A percentile compares a stretch with the other conserved stretches of the same genome.
These are phyloP conservation scores for Podila horticola DNA, from an alignment of 192 early-diverging fungal species.

Conservation along the genomic window DNA sequence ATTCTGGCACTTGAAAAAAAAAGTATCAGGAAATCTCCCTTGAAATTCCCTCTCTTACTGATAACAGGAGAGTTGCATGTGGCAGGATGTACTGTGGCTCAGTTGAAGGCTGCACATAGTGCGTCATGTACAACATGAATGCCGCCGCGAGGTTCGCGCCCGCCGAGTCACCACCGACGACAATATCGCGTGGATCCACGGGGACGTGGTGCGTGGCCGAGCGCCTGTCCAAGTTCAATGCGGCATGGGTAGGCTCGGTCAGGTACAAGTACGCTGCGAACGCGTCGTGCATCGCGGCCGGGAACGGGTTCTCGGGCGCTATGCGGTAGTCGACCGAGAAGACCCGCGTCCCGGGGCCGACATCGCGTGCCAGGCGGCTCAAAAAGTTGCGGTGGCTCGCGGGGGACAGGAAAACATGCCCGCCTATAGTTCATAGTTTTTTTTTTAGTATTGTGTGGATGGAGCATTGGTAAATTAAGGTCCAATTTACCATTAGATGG, in stretches of 20 bases:
- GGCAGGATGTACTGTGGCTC: constrained; percentile 32
- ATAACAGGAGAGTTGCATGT: constrained; percentile 22
- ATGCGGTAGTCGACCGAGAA: constrained; percentile 79
- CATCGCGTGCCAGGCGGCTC: constrained; percentile 11
- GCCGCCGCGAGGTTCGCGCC: constrained; percentile 71
- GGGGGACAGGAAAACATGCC: constrained; percentile 29
- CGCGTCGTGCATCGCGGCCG: constrained; percentile 85
- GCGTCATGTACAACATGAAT: constrained; percentile 30
- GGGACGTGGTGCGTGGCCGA: constrained; percentile 20
- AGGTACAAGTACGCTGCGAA: constrained; percentile 79
- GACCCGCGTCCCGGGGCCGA: constrained; percentile 34
- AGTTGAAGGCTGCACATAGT: constrained; percentile 35
- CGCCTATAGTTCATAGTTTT: background rate
- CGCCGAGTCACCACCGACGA: constrained; percentile 76
- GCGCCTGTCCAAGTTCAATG: constrained; percentile 40
- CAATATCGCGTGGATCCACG: constrained; percentile 63
- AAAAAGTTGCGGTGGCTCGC: constrained; percentile 23
- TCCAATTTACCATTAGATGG: no score
- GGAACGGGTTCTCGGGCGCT: constrained; percentile 84
- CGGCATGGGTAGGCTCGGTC: constrained; percentile 56
- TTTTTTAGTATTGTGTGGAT: background rate
- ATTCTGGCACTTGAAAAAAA: background rate
- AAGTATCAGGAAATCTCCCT: background rate
- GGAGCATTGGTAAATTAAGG: no score
- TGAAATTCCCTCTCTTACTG: no score